Evolutionary conservation across 2,329 filamentous ascomycete species (phyloP), one percentile per base, ranked within the genome.

Genomic region (Sphaerulina musiva): DNA sequence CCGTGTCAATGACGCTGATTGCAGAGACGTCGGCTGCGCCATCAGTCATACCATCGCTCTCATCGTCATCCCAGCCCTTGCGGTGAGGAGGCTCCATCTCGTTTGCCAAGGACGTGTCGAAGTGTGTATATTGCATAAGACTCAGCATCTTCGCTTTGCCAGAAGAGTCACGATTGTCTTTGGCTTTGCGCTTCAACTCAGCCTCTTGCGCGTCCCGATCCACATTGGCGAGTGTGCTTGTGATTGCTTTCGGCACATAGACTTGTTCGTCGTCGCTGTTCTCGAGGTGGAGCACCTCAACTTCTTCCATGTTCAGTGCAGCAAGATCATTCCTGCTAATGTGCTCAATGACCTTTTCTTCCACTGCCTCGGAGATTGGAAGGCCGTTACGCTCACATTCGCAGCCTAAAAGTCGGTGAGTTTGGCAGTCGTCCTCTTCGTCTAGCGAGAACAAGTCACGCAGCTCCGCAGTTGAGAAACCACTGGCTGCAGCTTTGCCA

Each of bases 361-460:
- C 62, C 6, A 48, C 47, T 26, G 36, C 53, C 14, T 66, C 67
- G 1, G 61, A 51, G n/a, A 60, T 53, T 9, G 61, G 59, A 23
- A 57, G 60, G 8, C 82, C 83, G 7, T 67, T 73, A 0, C 83
- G 83, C 5, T 75, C 76, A 64, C 85, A 88, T 1, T 69, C 68
- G 68, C 85, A 88, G 0, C 78, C 79, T 0, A 88, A 69, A 1
- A 87, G 70, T 48, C 86, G 81, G 65, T 88, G 85, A 2, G 85
- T 88, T 64, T 85, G 82, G 53, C 85, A 86, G 6, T 71, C 72
- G 8, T 77, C 74, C 9, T 75, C 74, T 54, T 83, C 77, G 61
- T 88, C 82, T 0, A 88, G 71, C 1, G 77, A 78, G 64, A 88
- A 89, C 1, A 89, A 67, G 66, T 87, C 84, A 48, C 78, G 75